Evolutionary conservation across 129 eudicot genomes (phyloP), one percentile per base, ranked within the genome.

Genomic region (Flaveria ramosissima): DNA sequence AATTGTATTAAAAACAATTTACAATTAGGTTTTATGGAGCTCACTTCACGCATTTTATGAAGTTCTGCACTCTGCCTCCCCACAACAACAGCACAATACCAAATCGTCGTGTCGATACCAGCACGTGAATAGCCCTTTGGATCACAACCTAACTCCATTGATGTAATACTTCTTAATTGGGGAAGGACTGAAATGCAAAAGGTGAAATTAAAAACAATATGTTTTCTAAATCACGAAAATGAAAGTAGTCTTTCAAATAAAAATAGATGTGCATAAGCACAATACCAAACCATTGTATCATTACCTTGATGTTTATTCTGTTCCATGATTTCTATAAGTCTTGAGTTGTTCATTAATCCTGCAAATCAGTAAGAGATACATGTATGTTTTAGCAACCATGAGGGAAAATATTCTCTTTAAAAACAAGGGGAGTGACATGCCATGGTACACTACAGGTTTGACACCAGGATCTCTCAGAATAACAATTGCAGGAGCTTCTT

Each of bases 401-500:
- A 65, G 21, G 24, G 17, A 59, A 26, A 65, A 12, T 77, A 63
- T 20, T 13, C 11, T 20, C 45, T 10, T 20, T 71, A 14, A 43
- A 12, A 48, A 21, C 16, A 23, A 73, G 4, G 8, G 14, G 26
- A 14, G 81, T 39, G 60, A 79, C 86, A 63, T 85, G 74, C 99
- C 99, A 64, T 89, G 88, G 81, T 95, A 83, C n/a, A 95, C 94
- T 62, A 89, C 80, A 80, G 99, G 99, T 76, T 88, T 87, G 78
- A 87, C 76, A 32, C 97, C 99, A 11, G 99, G 97, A 66, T 95
- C 99, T 87, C 86, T 91, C 78, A 95, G 70, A 77, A 95, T 79
- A 62, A 95, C 82, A 78, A 87, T 86, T 14, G 99, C 99, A 5
- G 99, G 99, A 24, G 99, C 97, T 84, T 96, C 89, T 78, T 95